Percentiles rank a stretch among this genome's conserved stretches.
These are phyloP conservation scores for Penicillium egyptiacum DNA, from an alignment of 495 filamentous ascomycete genomes.

Conservation along the genomic window DNA sequence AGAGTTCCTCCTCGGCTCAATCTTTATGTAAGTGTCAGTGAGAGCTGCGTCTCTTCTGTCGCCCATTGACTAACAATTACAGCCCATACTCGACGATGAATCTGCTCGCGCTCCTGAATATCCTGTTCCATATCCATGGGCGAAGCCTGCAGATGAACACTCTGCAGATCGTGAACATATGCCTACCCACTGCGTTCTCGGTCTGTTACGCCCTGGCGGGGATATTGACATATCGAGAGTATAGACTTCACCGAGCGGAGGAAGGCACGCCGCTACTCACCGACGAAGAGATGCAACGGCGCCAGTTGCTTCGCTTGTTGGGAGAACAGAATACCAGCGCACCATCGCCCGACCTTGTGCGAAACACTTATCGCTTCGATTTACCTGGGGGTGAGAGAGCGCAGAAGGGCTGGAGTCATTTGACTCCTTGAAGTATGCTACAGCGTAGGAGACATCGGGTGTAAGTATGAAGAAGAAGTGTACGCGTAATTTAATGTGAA, in stretches of 20 bases:
- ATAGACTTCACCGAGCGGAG: slow-evolving; percentile 10
- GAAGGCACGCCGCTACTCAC: slow-evolving; percentile 29
- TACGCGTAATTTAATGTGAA: not conserved
- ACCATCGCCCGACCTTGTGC: slow-evolving; percentile 22
- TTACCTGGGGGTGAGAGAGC: slow-evolving; percentile 20
- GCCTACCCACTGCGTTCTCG: slow-evolving; percentile 27
- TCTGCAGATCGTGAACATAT: slow-evolving; percentile 25
- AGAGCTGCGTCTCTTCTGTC: not conserved
- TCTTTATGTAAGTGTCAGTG: not conserved
- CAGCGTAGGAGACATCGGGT: not conserved
- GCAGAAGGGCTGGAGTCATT: slow-evolving; percentile 3
- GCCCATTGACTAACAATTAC: not conserved
- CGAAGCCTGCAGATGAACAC: slow-evolving; percentile 28
- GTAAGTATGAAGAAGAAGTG: not conserved
- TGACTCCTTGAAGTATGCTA: not conserved
- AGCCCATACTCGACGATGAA: slow-evolving; percentile 35
- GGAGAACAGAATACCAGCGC: slow-evolving; percentile 23
- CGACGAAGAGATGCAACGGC: slow-evolving; percentile 42
- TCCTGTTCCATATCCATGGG: slow-evolving; percentile 34
- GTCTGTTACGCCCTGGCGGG: slow-evolving; percentile 31
- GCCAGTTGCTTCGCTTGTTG: slow-evolving; percentile 36
- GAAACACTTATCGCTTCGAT: slow-evolving; percentile 39
- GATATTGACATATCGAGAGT: slow-evolving; percentile 27
- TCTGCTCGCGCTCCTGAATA: slow-evolving; percentile 34
- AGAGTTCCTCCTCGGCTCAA: not conserved